These are phyloP conservation scores for Rhodotorula sp. DNA, from an alignment of 1,284 basidiomycete species.

Conservation along the genomic window DNA sequence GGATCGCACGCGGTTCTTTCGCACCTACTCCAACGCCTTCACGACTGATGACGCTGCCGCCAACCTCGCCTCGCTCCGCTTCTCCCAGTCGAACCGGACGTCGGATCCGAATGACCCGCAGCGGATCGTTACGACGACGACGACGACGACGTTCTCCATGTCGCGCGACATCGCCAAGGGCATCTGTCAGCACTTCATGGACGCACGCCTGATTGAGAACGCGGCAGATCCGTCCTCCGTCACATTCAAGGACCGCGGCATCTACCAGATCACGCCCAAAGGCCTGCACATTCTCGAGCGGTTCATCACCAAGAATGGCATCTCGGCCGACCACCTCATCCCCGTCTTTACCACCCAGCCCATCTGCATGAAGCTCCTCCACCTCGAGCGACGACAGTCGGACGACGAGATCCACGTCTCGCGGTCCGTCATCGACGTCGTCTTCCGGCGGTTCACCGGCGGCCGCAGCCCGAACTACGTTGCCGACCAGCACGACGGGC, in stretches of 20 bases:
- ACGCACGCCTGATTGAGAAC: conserved; percentile 95
- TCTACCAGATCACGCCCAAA: conserved; percentile 94
- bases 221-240: conserved; percentile 83
- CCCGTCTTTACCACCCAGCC: conserved; percentile 88
- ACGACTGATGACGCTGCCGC: conserved; percentile 93
- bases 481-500: conserved; percentile 41
- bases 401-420: conserved; percentile 99
- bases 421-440: conserved; percentile 85
- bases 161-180: conserved; percentile 98
- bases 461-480: conserved; percentile 72
- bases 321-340: conserved; percentile 84
- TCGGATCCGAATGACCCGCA: conserved; percentile 96
- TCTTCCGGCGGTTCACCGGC: conserved; percentile 93
- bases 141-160: conserved; percentile 99
- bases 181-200: conserved; percentile 99
- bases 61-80: conserved; percentile 94
- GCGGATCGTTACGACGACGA: conserved; percentile 96
- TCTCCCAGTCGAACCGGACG: conserved; percentile 96
- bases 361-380: conserved; percentile 96
- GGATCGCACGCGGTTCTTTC: conserved; percentile 93
- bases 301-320: conserved; percentile 99
- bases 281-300: conserved; percentile 97
- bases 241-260: conserved; percentile 94
- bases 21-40: conserved; percentile 91
- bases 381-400: conserved; percentile 84